Evolutionary conservation across 768 basidiomycete genomes (phyloP), one percentile per base, ranked within the genome.

Genomic region (Tephrocybe sp.): DNA sequence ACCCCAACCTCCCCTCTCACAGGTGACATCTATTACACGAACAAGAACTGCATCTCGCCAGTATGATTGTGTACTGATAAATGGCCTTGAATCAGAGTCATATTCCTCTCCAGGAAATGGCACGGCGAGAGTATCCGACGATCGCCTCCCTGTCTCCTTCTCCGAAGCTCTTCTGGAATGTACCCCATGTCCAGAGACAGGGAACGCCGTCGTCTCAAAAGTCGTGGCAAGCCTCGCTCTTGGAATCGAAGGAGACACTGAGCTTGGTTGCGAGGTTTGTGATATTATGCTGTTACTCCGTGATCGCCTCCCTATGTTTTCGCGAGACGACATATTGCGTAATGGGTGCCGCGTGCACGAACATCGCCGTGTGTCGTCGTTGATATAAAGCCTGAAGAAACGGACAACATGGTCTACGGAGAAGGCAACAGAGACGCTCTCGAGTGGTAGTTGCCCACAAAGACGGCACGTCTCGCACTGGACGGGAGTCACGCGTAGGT

Each of bases 1-100:
- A 55, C 83, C 88, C 92, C 92, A 94, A 3, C 79, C 77, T 11
- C 91, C 90, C 43, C 90, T 77, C 50, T 93, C 88, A 56, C 80
- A 84, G 11, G 73, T 74, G 6, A 83, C 69, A 53, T 86, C 82
- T 6, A 72, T 75, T 15, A 77, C 70, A 38, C 73, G 71, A 34
- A 77, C 65, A 16, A 86, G 69, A 22, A 77, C 69, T n/a, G 83
- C 73, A 44, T 77, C 77, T 47, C 71, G 71, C 84, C 84, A 87
- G n/a, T 74, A 61, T 22, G 78, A 76, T 27, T 70, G 65, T 18
- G 62, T 55, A 36, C 60, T 74, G 4, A 69, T 67, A 21, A 73
- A 69, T 15, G 62, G 57, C 40, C 73, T 64, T 18, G 72, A 65
- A 57, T 50, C 58, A 44, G 15, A 60, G 36, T 77, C 74, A 47